Conservation (phyloP, 768 basidiomycete species). For the Boletus huronensis region DNA sequence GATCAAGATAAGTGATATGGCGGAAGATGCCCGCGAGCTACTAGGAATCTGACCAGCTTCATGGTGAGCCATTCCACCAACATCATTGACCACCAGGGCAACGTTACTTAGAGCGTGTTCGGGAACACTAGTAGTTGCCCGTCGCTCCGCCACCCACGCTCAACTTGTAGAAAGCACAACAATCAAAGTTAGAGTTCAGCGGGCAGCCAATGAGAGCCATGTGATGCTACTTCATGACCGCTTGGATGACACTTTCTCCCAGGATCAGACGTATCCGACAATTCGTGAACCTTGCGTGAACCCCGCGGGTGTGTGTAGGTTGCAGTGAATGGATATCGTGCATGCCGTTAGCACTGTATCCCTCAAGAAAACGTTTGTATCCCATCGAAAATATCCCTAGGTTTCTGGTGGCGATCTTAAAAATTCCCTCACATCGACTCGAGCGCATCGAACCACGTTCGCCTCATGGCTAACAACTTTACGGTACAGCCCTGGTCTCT, state of each 20-base stretch:
- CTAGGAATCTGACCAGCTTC: background rate
- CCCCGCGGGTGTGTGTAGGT: background rate
- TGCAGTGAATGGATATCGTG: background rate
- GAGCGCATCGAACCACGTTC: background rate
- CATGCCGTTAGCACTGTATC: conserved; percentile 2
- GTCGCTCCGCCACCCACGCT: background rate
- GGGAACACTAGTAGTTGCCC: background rate
- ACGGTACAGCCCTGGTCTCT: conserved; percentile 2
- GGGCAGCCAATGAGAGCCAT: background rate
- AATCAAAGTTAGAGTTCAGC: background rate
- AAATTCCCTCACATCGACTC: background rate
- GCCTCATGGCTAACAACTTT: background rate
- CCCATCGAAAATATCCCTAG: background rate
- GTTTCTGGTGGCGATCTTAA: background rate
- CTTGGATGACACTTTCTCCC: background rate
- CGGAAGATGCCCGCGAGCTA: background rate
- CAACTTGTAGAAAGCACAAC: background rate
- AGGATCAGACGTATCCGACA: background rate
- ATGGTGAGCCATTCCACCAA: background rate
- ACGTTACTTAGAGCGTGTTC: background rate
- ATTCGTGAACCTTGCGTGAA: background rate
- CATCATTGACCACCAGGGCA: background rate
- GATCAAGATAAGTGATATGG: background rate
- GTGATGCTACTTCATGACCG: background rate
- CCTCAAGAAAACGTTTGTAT: background rate